These are phyloP conservation scores for Flaveria trinervia DNA, from an alignment of 129 eudicot genomes.

Conservation along the genomic window DNA sequence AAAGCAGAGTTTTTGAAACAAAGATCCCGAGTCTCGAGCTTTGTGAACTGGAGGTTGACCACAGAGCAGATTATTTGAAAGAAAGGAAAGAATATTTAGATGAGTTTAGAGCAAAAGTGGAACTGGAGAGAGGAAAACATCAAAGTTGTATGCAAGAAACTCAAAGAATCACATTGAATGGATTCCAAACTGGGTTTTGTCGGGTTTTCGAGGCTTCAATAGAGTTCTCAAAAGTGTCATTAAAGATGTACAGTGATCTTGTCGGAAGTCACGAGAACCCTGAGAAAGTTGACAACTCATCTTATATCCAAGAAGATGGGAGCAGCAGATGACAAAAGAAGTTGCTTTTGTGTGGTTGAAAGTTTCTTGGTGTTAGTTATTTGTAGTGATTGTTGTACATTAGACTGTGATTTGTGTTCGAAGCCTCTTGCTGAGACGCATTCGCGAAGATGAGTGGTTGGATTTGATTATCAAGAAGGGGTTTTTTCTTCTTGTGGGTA, in stretches of 20 bases:
- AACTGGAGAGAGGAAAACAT: conserved; percentile 80
- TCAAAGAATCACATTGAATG: conserved; percentile 68
- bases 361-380: conserved; percentile 18
- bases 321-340: conserved; percentile 45
- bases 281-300: conserved; percentile 40
- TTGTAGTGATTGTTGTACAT: conserved; percentile 48
- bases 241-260: conserved; percentile 70
- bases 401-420: conserved; percentile 46
- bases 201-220: conserved; percentile 69
- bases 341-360: conserved; percentile 11
- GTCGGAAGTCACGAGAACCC: conserved; percentile 31
- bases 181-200: conserved; percentile 83
- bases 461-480: conserved; percentile 25
- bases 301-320: conserved; percentile 48
- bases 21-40: conserved; percentile 46
- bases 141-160: conserved; percentile 87
- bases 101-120: conserved; percentile 60
- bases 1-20: conserved; percentile 50
- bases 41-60: conserved; percentile 47
- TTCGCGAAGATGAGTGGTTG: conserved; percentile 35
- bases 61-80: conserved; percentile 48
- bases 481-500: conserved; percentile 34
- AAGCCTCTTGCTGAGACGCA: conserved; percentile 83
- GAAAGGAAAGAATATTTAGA: conserved; percentile 72
- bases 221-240: conserved; percentile 70